phyloP scores from a whole-genome alignment of 1,139 yeast genomes.

The Arxiozyma bovina region DNA sequence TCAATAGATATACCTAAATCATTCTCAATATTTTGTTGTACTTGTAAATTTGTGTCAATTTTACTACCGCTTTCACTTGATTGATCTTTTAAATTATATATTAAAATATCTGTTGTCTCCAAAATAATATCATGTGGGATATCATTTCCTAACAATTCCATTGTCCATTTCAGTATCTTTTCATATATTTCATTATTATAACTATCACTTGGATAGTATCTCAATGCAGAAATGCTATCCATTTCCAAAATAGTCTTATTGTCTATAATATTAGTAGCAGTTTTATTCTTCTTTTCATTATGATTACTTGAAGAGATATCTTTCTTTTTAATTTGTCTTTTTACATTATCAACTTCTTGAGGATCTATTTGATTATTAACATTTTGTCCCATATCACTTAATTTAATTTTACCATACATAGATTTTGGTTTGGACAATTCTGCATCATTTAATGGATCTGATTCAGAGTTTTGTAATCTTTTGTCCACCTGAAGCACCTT shows the following conservation, averaged over 20 bases:
- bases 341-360: slow-evolving; percentile 19
- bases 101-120: slow-evolving; percentile 55
- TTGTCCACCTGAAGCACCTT: slow-evolving; percentile 58
- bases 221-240: slow-evolving; percentile 34
- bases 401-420: slow-evolving; percentile 53
- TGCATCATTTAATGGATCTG: slow-evolving; percentile 37
- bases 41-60: neutral
- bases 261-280: neutral
- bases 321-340: slow-evolving; percentile 6
- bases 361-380: slow-evolving; percentile 21
- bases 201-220: slow-evolving; percentile 45
- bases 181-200: slow-evolving; percentile 40
- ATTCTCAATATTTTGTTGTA: slow-evolving; percentile 26
- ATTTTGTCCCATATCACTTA: slow-evolving; percentile 62
- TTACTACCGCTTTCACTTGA: slow-evolving; percentile 32
- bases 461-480: slow-evolving; percentile 35
- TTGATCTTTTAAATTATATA: slow-evolving; percentile 46
- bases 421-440: slow-evolving; percentile 59
- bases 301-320: neutral
- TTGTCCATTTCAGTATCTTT: slow-evolving; percentile 43
- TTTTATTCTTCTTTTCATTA: neutral
- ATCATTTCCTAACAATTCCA: slow-evolving; percentile 42
- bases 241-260: slow-evolving; percentile 30
- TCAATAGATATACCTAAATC: slow-evolving; percentile 41
- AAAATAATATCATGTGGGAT: slow-evolving; percentile 47